Evolutionary conservation across 371 early-diverging fungal species (phyloP), one percentile per base, ranked within the genome.

Genomic region (Coemansia sp.): DNA sequence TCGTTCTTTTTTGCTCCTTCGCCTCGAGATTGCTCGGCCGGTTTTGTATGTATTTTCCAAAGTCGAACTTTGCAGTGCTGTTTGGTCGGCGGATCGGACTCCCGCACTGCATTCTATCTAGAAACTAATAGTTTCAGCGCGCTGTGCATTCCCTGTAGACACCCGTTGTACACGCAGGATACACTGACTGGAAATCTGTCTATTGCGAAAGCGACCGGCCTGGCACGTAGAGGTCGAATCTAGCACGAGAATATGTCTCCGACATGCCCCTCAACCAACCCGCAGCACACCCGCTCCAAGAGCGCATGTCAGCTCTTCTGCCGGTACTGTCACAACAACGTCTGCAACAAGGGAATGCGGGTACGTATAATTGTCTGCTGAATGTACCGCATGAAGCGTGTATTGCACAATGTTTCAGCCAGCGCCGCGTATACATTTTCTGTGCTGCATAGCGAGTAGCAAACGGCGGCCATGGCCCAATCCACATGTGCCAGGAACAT

Each of bases 291-390:
- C 48, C 64, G 71, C 35, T 30, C 63, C 40, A 79, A 79, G 64
- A 66, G 38, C 45, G 77, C 72, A 16, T 79, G 80, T 41, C 67
- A 57, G 35, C 51, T 79, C 31, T 74, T 63, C 54, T 79, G 79
- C 33, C 76, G 66, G 55, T 79, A 70, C 69, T 79, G 79, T 55
- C 54, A 67, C 42, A 79, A 70, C 55, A 72, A 76, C 59, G 79
- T 79, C 39, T 79, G 79, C 48, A 66, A 57, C 30, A 54, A 77
- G 31, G 79, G 80, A 45, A 79, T 79, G 79, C 69, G 74, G 57
- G 79, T 78, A 74, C 68, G 79, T 52, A 42, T n/a, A n/a, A n/a
- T n/a, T 26, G 49, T 49, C 11, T 58, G 58, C 11, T 47, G 11
- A 47, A 12, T 58, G 26, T 59, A 47, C 45, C 26, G 12, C 53